Base-by-base conservation (phyloP, 2,329 filamentous ascomycete species). In the Lachnellula subtilissima region DNA sequence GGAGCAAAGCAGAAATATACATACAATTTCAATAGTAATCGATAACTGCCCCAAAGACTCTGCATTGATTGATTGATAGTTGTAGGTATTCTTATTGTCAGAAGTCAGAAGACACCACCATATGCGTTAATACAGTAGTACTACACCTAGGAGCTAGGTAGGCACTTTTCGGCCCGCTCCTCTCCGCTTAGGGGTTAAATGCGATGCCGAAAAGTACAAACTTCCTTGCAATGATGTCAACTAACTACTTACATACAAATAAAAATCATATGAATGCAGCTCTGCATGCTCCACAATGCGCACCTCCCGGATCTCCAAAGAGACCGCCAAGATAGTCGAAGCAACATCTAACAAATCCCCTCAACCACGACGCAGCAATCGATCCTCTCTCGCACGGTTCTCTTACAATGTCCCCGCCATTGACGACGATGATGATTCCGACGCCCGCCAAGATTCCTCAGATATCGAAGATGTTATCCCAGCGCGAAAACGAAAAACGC, bases 391-490 rank as follows among this genome's bases (percentile, higher is more conserved):
- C 54, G 73, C 79, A 22, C 73, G 78, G 51, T 80, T 81, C 67
- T 69, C 76, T 7, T 71, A 75, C 50, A 63, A 63, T 58, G 58
- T 69, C 6, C 58, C 65, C 1, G 55, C 65, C 17, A 62, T 64
- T 19, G 61, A 63, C 57, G 58, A 62, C 14, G 59, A 65, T 25
- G 61, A 63, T 58, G 58, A 62, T 12, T 47, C 46, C 2, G 52
- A 53, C 36, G 46, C 53, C 2, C 23, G n/a, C n/a, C 53, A 48
- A 22, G 48, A 47, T 14, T 54, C 59, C 8, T 50, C 61, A 45
- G 82, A 86, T 62, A 84, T 87, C 55, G 84, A 87, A 72, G 84
- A 87, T 76, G 63, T 64, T 67, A 54, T 77, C 65, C 54, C 71
- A 5, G 55, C 65, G 1, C 67, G 70, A 14, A 83, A 82, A 65